phyloP scores from a whole-genome alignment of 2,329 filamentous ascomycete genomes.

The Claviceps pazoutovae region DNA sequence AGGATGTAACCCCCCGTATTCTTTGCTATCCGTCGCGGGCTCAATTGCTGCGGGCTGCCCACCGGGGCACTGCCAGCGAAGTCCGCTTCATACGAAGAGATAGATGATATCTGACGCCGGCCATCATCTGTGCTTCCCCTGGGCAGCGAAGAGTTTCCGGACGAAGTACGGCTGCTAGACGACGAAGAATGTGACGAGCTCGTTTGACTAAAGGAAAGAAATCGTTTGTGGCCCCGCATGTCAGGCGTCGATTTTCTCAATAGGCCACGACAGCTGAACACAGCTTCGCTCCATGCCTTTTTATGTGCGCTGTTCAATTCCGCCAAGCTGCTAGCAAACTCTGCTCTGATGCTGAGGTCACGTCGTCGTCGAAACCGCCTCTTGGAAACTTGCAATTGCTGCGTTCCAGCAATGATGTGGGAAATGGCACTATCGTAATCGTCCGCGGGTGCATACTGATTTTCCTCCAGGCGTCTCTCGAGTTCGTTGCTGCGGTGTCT shows the following conservation, averaged over 20 bases:
- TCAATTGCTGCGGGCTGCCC: not conserved
- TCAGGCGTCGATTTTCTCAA: conserved; percentile 6
- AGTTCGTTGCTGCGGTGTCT: conserved; percentile 8
- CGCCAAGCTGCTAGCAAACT: conserved; percentile 5
- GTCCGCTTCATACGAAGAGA: conserved; percentile 1
- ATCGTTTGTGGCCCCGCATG: conserved; percentile 2
- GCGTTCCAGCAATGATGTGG: not conserved
- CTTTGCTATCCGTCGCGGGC: conserved; percentile 5
- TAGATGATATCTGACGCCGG: not conserved
- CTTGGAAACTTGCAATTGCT: conserved; percentile 7
- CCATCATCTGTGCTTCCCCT: not conserved
- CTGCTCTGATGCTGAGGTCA: not conserved
- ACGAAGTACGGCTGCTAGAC: conserved; percentile 3
- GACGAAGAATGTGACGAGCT: not conserved
- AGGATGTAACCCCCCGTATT: conserved; percentile 16
- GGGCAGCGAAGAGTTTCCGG: not conserved
- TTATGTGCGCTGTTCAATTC: conserved; percentile 4
- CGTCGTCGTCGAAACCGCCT: conserved; percentile 2
- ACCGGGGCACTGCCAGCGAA: not conserved
- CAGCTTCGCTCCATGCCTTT: conserved; percentile 7
- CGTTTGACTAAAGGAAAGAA: conserved; percentile 3
- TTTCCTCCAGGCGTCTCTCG: not conserved
- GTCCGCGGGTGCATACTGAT: not conserved
- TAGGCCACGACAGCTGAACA: conserved; percentile 8
- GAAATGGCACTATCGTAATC: conserved; percentile 1